phyloP scores from a whole-genome alignment of 768 basidiomycete species.

The Rhodotorula toruloides region DNA sequence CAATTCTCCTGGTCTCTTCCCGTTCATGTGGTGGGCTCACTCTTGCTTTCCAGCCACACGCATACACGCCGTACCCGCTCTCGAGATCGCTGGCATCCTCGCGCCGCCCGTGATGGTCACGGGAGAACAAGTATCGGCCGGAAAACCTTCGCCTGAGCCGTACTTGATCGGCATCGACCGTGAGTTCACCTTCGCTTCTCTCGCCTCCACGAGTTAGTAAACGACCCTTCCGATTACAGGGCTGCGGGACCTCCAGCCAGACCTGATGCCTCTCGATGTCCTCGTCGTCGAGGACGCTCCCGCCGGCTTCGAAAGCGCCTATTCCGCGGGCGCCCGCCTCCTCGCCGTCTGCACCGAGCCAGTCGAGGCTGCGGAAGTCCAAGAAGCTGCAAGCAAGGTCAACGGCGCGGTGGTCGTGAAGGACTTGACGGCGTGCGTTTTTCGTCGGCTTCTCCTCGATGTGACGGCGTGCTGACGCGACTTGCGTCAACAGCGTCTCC shows the following conservation, averaged over 20 bases:
- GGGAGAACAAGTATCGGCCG: not conserved
- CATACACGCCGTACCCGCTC: not conserved
- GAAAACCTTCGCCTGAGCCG: not conserved
- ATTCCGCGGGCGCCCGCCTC: not conserved
- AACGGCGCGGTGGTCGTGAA: not conserved
- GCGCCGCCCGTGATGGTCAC: not conserved
- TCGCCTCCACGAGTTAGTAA: too few relatives aligned
- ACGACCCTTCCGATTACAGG: not conserved
- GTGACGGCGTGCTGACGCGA: not conserved
- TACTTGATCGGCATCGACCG: not conserved
- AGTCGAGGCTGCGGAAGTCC: not conserved
- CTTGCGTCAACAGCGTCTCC: not conserved
- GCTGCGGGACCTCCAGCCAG: not conserved
- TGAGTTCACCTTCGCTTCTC: not conserved
- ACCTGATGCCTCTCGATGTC: not conserved
- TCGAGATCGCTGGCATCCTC: not conserved
- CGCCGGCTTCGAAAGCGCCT: not conserved
- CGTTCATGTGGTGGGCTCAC: too few relatives aligned
- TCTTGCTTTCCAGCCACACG: not conserved
- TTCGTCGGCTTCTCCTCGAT: not conserved
- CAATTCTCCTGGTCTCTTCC: not conserved
- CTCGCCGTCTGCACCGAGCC: slow-evolving; percentile 5
- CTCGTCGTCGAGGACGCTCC: slow-evolving; percentile 8
- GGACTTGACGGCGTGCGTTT: not conserved
- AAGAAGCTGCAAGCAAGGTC: not conserved